Evolutionary conservation across 1,284 basidiomycete genomes (phyloP).

Genomic region (Trametes hirsuta): DNA sequence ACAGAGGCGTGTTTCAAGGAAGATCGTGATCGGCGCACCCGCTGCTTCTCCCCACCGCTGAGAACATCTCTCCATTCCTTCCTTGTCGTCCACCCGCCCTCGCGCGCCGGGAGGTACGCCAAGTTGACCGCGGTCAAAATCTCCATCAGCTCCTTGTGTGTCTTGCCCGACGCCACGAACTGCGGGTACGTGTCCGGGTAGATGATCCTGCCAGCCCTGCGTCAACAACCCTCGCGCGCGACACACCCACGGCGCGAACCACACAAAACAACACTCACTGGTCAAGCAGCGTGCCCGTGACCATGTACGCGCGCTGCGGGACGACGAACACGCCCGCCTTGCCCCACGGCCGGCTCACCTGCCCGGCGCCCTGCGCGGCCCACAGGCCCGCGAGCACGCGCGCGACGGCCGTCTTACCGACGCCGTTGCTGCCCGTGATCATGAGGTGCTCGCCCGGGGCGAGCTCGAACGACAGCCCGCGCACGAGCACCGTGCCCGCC

Average conservation of each 20-base stretch:
- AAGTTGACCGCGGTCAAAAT: conserved; percentile 85
- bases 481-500: conserved; percentile 58
- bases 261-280: conserved; percentile 55
- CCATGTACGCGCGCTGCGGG: conserved; percentile 92
- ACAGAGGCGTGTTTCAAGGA: neutral
- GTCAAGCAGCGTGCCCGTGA: conserved; percentile 84
- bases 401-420: conserved; percentile 94
- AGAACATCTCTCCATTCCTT: conserved; percentile 97
- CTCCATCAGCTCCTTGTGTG: conserved; percentile 70
- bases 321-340: conserved; percentile 79
- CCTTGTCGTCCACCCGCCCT: conserved; percentile 87
- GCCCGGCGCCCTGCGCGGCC: conserved; percentile 58
- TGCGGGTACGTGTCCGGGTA: conserved; percentile 87
- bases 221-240: neutral
- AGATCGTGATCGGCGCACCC: conserved; percentile 48
- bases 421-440: conserved; percentile 92
- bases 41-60: conserved; percentile 95
- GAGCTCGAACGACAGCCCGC: conserved; percentile 73
- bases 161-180: conserved; percentile 65
- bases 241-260: neutral
- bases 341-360: conserved; percentile 47
- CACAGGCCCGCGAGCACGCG: conserved; percentile 91
- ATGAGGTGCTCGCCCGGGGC: conserved; percentile 86
- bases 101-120: conserved; percentile 83
- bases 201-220: conserved; percentile 48